phyloP scores from a whole-genome alignment of 2,329 filamentous ascomycete species.

The Cladosporium sphaerospermum region DNA sequence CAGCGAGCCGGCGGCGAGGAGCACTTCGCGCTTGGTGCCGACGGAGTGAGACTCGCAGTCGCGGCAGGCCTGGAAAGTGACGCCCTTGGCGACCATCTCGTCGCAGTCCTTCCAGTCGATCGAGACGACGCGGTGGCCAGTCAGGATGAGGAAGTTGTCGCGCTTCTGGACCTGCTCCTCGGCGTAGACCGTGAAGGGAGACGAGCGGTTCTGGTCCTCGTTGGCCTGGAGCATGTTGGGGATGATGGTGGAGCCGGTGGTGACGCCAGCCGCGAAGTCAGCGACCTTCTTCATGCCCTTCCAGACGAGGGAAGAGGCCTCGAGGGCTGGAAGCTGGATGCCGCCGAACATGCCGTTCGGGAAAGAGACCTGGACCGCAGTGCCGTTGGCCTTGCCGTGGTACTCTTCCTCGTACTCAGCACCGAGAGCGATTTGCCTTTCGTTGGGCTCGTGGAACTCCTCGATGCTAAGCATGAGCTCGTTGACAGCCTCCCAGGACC shows the following conservation, averaged over 20 bases:
- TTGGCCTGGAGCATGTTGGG: conserved; percentile 22
- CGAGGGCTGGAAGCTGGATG: conserved; percentile 20
- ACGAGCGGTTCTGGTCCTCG: conserved; percentile 22
- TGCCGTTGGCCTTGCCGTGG: conserved; percentile 15
- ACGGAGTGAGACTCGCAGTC: conserved; percentile 15
- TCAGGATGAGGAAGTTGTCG: conserved; percentile 22
- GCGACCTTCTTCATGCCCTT: conserved; percentile 14
- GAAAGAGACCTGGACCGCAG: conserved; percentile 22
- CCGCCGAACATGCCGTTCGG: conserved; percentile 20
- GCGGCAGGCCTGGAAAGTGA: conserved; percentile 17
- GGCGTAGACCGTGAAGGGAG: conserved; percentile 23
- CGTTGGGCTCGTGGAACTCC: conserved; percentile 19
- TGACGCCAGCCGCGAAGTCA: conserved; percentile 22
- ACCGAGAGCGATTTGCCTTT: conserved; percentile 16
- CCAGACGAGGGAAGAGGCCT: conserved; percentile 20
- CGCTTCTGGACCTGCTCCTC: conserved; percentile 18
- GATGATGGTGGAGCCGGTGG: conserved; percentile 22
- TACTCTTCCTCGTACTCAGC: conserved; percentile 14
- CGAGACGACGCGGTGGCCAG: conserved; percentile 22
- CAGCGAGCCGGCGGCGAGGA: conserved; percentile 51
- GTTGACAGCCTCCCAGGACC: conserved; percentile 22
- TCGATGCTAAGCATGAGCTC: conserved; percentile 23
- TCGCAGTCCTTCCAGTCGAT: conserved; percentile 17
- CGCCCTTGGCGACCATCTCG: conserved; percentile 16
- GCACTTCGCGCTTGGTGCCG: conserved; percentile 22